Conservation (phyloP, 1,284 basidiomycete species). For the Apiotrichum sp. region DNA sequence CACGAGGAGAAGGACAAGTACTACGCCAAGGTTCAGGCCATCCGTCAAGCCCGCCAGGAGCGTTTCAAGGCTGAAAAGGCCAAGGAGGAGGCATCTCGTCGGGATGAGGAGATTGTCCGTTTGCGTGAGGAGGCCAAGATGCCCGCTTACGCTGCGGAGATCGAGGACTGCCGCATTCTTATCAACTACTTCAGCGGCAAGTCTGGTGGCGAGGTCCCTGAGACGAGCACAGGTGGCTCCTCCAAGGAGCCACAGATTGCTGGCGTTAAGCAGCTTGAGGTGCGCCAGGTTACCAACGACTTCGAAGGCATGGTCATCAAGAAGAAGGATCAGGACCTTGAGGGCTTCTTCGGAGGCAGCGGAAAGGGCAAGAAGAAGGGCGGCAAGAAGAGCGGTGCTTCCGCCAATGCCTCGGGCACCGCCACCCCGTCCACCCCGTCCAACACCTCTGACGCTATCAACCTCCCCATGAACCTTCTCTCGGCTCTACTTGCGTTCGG, state of each 20-base stretch:
- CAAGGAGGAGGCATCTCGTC: slow-evolving; percentile 75
- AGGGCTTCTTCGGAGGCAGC: slow-evolving; percentile 73
- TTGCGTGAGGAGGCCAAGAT: slow-evolving; percentile 84
- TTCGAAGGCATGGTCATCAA: slow-evolving; percentile 67
- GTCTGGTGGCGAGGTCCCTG: slow-evolving; percentile 49
- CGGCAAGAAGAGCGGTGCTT: slow-evolving; percentile 55
- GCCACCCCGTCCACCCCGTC: slow-evolving; percentile 24
- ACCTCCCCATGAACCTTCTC: slow-evolving; percentile 79
- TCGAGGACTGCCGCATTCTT: slow-evolving; percentile 74
- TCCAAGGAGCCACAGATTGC: slow-evolving; percentile 47
- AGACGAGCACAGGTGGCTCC: slow-evolving; percentile 29
- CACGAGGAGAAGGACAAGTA: slow-evolving; percentile 75
- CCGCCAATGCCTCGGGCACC: slow-evolving; percentile 19
- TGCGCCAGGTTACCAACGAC: slow-evolving; percentile 70
- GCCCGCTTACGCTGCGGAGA: slow-evolving; percentile 87
- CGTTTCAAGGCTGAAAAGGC: slow-evolving; percentile 71
- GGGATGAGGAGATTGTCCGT: slow-evolving; percentile 70
- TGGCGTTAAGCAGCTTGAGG: slow-evolving; percentile 74
- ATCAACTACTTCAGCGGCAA: slow-evolving; percentile 84
- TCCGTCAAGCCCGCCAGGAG: slow-evolving; percentile 73
- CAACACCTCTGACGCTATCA: slow-evolving; percentile 52
- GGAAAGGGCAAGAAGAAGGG: slow-evolving; percentile 60
- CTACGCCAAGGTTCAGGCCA: slow-evolving; percentile 71
- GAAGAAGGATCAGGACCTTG: slow-evolving; percentile 85
- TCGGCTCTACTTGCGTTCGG: slow-evolving; percentile 80